phyloP scores from a whole-genome alignment of 768 basidiomycete species.

The Lyophyllum semitale region DNA sequence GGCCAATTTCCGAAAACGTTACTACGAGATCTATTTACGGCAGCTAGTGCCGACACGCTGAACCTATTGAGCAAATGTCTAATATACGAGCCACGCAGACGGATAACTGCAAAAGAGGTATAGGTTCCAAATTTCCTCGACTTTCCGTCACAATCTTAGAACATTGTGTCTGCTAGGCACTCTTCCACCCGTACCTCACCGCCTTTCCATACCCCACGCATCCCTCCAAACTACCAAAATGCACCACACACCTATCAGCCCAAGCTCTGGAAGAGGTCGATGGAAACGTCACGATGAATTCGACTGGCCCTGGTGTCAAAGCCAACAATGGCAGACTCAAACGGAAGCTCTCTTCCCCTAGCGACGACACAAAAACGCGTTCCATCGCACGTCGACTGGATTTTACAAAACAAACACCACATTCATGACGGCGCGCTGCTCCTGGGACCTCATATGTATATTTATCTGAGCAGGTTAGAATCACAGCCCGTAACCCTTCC shows the following conservation, averaged over 20 bases:
- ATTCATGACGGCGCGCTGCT: slow-evolving; percentile 21
- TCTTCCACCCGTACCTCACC: slow-evolving; percentile 86
- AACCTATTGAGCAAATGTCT: slow-evolving; percentile 82
- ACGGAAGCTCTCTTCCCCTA: slow-evolving; percentile 65
- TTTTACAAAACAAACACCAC: slow-evolving; percentile 55
- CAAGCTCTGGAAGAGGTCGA: slow-evolving; percentile 79
- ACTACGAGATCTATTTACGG: slow-evolving; percentile 86
- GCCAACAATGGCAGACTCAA: slow-evolving; percentile 63
- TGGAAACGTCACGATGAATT: slow-evolving; percentile 61
- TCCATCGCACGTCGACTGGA: slow-evolving; percentile 74
- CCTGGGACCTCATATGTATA: neutral
- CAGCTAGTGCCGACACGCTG: slow-evolving; percentile 82
- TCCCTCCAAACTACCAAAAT: slow-evolving; percentile 88
- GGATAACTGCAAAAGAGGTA: slow-evolving; percentile 81
- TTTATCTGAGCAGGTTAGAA: neutral
- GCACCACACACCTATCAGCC: slow-evolving; percentile 39
- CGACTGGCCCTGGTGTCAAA: slow-evolving; percentile 53
- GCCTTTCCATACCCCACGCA: slow-evolving; percentile 86
- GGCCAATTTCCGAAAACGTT: slow-evolving; percentile 85
- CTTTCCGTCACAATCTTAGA: neutral
- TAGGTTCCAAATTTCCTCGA: slow-evolving; percentile 24
- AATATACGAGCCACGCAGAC: slow-evolving; percentile 80
- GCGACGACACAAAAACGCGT: slow-evolving; percentile 49
- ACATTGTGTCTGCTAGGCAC: slow-evolving; percentile 51
- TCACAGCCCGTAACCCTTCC: neutral